These are phyloP conservation scores for Gnaphalium uliginosum DNA, from an alignment of 129 eudicot species.

Conservation along the genomic window DNA sequence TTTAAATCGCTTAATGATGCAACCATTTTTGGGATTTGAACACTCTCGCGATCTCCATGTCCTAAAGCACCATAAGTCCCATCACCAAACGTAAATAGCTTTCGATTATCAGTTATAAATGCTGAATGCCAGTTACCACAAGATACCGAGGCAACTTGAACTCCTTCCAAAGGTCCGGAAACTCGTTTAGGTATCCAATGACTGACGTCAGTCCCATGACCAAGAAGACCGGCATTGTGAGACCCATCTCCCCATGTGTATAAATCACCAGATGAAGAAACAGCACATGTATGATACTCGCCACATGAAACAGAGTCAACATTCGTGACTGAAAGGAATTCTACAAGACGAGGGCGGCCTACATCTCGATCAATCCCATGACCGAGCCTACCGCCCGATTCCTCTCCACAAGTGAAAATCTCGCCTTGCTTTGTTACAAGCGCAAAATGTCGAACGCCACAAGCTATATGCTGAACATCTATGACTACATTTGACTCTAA, in stretches of 20 bases:
- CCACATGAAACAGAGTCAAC: slow-evolving; percentile 85
- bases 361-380: slow-evolving; percentile 73
- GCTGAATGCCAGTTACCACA: slow-evolving; percentile 95
- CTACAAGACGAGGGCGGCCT: slow-evolving; percentile 70
- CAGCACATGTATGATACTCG: slow-evolving; percentile 84
- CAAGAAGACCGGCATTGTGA: slow-evolving; percentile 83
- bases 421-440: slow-evolving; percentile 97
- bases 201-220: slow-evolving; percentile 89
- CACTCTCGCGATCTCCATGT: slow-evolving; percentile 70
- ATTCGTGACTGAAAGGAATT: slow-evolving; percentile 59
- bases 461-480: slow-evolving; percentile 82
- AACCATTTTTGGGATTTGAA: slow-evolving; percentile 66
- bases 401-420: slow-evolving; percentile 97
- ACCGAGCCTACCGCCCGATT: slow-evolving; percentile 92
- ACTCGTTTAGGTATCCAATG: slow-evolving; percentile 93
- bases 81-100: slow-evolving; percentile 80
- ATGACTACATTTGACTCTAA: slow-evolving; percentile 83
- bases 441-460: slow-evolving; percentile 83
- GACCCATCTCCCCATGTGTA: slow-evolving; percentile 94
- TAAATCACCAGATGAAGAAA: slow-evolving; percentile 74
- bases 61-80: slow-evolving; percentile 84
- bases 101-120: slow-evolving; percentile 52
- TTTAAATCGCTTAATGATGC: slow-evolving; percentile 52
- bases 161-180: slow-evolving; percentile 76
- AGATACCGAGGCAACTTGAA: slow-evolving; percentile 66